A percentile compares a stretch with the other conserved stretches of the same genome.
These are phyloP conservation scores for Whalleya microplaca DNA, from an alignment of 2,329 filamentous ascomycete species.

Conservation along the genomic window DNA sequence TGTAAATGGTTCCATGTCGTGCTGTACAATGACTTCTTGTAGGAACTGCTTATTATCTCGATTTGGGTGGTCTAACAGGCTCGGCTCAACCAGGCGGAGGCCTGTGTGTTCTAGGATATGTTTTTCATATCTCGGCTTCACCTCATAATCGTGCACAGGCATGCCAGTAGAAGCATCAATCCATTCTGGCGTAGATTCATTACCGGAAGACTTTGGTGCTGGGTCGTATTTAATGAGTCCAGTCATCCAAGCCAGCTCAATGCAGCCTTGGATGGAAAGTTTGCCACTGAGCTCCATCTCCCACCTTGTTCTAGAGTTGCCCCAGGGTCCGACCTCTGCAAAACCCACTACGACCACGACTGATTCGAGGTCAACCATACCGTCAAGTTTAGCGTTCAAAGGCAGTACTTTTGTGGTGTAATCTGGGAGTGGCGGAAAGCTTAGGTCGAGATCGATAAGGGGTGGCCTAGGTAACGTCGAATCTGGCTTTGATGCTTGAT, in stretches of 20 bases:
- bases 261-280: slow-evolving; percentile 70
- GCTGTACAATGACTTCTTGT: slow-evolving; percentile 39
- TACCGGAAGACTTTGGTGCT: slow-evolving; percentile 63
- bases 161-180: slow-evolving; percentile 32
- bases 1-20: slow-evolving; percentile 41
- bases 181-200: slow-evolving; percentile 68
- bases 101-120: slow-evolving; percentile 40
- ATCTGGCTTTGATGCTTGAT: slow-evolving; percentile 1
- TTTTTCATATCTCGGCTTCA: slow-evolving; percentile 36
- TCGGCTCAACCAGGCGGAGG: slow-evolving; percentile 38
- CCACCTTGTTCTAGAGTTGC: slow-evolving; percentile 72
- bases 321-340: slow-evolving; percentile 58
- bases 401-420: slow-evolving; percentile 26
- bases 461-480: slow-evolving; percentile 43
- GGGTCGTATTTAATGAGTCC: slow-evolving; percentile 70
- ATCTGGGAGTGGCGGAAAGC: slow-evolving; percentile 33
- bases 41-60: slow-evolving; percentile 35
- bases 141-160: slow-evolving; percentile 36
- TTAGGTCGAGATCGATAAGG: slow-evolving; percentile 37
- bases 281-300: slow-evolving; percentile 72
- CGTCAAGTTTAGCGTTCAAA: slow-evolving; percentile 31
- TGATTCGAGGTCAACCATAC: slow-evolving; percentile 43
- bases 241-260: slow-evolving; percentile 78
- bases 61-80: slow-evolving; percentile 27
- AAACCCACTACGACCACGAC: slow-evolving; percentile 46